These are phyloP conservation scores for Penicillium bovifimosum DNA, from an alignment of 495 filamentous ascomycete genomes.

Conservation along the genomic window DNA sequence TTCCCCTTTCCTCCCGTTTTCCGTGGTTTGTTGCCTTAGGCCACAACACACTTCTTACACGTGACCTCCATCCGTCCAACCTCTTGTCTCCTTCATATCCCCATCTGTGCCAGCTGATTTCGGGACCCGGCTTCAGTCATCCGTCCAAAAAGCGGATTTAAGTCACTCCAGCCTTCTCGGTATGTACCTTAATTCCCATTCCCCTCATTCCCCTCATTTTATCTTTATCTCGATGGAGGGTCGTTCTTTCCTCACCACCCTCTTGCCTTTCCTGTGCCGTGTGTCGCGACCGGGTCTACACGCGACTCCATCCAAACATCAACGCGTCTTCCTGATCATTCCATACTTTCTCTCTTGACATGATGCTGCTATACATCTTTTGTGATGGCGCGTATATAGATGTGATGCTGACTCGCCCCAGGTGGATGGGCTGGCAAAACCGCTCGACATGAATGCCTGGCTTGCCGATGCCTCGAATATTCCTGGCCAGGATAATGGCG, in stretches of 20 bases:
- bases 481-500: constrained; percentile 72
- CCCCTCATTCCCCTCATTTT: not conserved
- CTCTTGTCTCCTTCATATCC: constrained; percentile 24
- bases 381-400: constrained; percentile 10
- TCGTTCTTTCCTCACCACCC: not conserved
- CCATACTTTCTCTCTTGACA: not conserved
- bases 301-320: constrained; percentile 22
- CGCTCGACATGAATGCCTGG: constrained; percentile 74
- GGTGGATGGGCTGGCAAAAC: constrained; percentile 55
- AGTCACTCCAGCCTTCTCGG: constrained; percentile 45
- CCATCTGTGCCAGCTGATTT: constrained; percentile 33
- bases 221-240: not conserved
- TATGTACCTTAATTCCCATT: constrained; percentile 32
- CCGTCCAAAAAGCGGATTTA: constrained; percentile 44
- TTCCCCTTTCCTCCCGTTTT: not conserved
- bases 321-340: constrained; percentile 31
- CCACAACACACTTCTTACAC: constrained; percentile 20
- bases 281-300: constrained; percentile 21
- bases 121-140: constrained; percentile 37
- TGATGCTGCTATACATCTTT: not conserved
- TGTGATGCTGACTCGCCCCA: constrained; percentile 17
- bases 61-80: constrained; percentile 30
- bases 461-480: constrained; percentile 68
- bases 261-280: constrained; percentile 11
- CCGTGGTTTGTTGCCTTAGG: constrained; percentile 25